phyloP scores from a whole-genome alignment of 108 stramenopile species.

The Schizochytrium sp. region DNA sequence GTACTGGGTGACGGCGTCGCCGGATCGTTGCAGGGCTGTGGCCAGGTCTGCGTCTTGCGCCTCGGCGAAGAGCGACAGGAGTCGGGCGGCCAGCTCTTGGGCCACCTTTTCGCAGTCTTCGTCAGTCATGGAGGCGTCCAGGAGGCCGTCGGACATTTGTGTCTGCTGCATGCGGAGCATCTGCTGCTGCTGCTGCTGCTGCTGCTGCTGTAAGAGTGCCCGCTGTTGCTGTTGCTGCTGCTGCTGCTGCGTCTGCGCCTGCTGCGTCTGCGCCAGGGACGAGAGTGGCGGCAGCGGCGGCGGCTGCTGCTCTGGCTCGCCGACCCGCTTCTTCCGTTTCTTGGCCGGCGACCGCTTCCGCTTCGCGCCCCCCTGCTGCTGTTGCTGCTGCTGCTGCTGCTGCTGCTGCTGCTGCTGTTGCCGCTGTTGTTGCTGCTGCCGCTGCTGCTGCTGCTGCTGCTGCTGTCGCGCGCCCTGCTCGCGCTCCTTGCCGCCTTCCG shows the following conservation, averaged over 20 bases:
- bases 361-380: too few relatives aligned
- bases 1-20: neutral
- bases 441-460: neutral
- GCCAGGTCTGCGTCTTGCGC: neutral
- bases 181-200: neutral
- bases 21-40: neutral
- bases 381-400: too few relatives aligned
- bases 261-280: too few relatives aligned
- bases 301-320: too few relatives aligned
- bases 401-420: neutral
- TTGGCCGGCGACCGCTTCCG: too few relatives aligned
- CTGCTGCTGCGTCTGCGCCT: too few relatives aligned
- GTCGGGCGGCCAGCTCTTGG: neutral
- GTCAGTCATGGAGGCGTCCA: neutral
- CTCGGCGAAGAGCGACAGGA: neutral
- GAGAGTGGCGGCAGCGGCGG: too few relatives aligned
- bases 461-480: neutral
- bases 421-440: neutral
- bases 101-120: neutral
- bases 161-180: neutral
- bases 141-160: neutral
- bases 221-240: neutral
- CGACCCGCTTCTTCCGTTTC: too few relatives aligned
- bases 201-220: neutral
- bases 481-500: neutral